Evolutionary conservation across 495 filamentous ascomycete genomes (phyloP).

Genomic region (Daldinia bambusicola): DNA sequence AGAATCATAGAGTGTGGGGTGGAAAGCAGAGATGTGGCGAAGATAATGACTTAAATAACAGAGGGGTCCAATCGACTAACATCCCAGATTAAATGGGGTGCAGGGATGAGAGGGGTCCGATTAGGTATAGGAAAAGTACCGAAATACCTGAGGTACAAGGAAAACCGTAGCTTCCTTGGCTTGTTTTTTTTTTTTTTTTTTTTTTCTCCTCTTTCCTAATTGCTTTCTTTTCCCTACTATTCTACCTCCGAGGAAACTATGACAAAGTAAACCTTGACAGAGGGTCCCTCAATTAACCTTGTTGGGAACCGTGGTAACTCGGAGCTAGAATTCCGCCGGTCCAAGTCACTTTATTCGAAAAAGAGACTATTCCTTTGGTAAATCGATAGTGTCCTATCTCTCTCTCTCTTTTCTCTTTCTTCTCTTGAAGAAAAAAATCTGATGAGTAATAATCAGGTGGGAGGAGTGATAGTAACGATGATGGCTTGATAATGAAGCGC

Average conservation of each 20-base stretch:
- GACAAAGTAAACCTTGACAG: constrained; percentile 29
- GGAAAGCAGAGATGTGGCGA: constrained; percentile 36
- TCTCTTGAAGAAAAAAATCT: constrained; percentile 10
- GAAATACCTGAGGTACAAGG: constrained; percentile 36
- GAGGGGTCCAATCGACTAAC: constrained; percentile 28
- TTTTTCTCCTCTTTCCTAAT: constrained; percentile 7
- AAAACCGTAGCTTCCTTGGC: not conserved
- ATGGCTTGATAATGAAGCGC: constrained; percentile 46
- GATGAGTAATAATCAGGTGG: constrained; percentile 43
- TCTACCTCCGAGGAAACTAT: constrained; percentile 31
- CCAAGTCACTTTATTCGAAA: constrained; percentile 36
- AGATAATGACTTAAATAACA: constrained; percentile 34
- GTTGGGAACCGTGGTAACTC: constrained; percentile 33
- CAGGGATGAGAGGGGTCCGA: constrained; percentile 21
- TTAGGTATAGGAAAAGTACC: constrained; percentile 24
- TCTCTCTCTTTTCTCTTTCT: constrained; percentile 28
- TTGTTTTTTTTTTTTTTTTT: too few species aligned
- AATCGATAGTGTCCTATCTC: constrained; percentile 18
- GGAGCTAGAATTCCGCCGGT: constrained; percentile 37
- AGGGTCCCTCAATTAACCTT: constrained; percentile 33
- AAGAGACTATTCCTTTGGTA: constrained; percentile 22
- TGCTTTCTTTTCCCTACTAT: constrained; percentile 18
- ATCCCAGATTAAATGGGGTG: constrained; percentile 14
- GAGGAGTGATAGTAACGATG: constrained; percentile 28
- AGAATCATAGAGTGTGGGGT: constrained; percentile 40